A percentile compares a stretch with the other conserved stretches of the same genome.
These are phyloP conservation scores for Hysterangium stoloniferum DNA, from an alignment of 768 basidiomycete genomes.

Conservation along the genomic window DNA sequence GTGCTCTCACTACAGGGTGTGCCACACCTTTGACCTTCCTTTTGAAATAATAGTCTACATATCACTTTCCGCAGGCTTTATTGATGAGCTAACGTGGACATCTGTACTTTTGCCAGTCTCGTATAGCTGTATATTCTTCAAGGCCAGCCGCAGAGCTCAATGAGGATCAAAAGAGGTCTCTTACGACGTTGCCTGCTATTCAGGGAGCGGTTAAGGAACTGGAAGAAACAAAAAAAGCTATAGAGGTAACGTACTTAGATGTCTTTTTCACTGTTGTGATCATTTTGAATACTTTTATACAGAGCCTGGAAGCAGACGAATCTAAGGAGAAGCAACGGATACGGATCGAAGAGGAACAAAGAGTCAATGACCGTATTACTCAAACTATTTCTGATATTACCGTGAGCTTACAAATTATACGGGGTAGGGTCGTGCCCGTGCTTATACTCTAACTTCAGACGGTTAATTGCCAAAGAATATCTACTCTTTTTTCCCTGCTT, in stretches of 20 bases:
- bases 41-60: no score
- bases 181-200: conserved; percentile 66
- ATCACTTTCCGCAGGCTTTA: neutral
- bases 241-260: conserved; percentile 49
- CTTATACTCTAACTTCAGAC: neutral
- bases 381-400: conserved; percentile 51
- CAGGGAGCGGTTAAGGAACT: conserved; percentile 79
- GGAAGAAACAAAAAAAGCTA: conserved; percentile 72
- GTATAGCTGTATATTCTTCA: conserved; percentile 63
- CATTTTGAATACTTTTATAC: neutral
- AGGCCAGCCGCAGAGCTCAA: conserved; percentile 69
- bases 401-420: conserved; percentile 30
- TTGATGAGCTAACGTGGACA: neutral
- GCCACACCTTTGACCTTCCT: neutral
- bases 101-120: conserved; percentile 40
- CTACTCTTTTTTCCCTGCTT: conserved; percentile 28
- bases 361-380: conserved; percentile 46
- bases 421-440: neutral
- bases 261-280: conserved; percentile 3
- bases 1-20: neutral
- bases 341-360: conserved; percentile 48
- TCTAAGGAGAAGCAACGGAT: conserved; percentile 49
- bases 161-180: conserved; percentile 73
- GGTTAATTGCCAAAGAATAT: conserved; percentile 3
- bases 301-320: conserved; percentile 61